Evolutionary conservation across 495 filamentous ascomycete species (phyloP), one percentile per base, ranked within the genome.

Genomic region (Penicillium mononematosum): DNA sequence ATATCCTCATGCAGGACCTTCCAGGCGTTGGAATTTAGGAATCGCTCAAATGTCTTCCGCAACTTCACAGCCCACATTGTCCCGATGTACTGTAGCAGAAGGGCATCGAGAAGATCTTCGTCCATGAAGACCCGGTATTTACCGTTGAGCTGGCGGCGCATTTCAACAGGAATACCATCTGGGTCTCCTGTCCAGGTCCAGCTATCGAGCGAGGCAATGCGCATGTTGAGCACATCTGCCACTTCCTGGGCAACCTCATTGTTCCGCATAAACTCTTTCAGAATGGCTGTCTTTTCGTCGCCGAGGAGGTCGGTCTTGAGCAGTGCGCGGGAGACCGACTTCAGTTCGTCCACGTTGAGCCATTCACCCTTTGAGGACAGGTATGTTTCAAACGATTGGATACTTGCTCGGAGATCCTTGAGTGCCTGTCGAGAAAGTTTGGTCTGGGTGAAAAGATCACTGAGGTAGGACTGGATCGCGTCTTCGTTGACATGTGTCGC

Each of bases 151-250:
- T 87, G 81, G 12, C 83, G 78, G 29, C 83, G 76, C 74, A 84
- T 81, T 50, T 87, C 84, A 2, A 90, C 53, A 0, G 76, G 70
- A 7, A 89, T 69, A 5, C 74, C 78, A 20, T 76, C 71, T 0
- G 65, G 52, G 8, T 76, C 77, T 16, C n/a, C 41, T 1, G 39
- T 43, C 85, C 85, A 89, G n/a, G 69, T 67, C 86, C 86, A 89
- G 20, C 70, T 78, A 1, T 80, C 71, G 12, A 88, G 63, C 4
- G 81, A 70, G 0, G 81, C 74, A 44, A 87, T 77, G 12, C 85
- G 75, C 83, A 89, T 85, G 59, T 88, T 89, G 42, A 89, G 67
- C 16, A 89, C 85, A 63, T 89, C 85, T 2, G 78, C 78, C 5
- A 89, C 77, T 58, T 89, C 86, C 38, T 72, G 68, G 0, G 83